Evolutionary conservation across 495 filamentous ascomycete species (phyloP).

Genomic region (Physcia stellaris): DNA sequence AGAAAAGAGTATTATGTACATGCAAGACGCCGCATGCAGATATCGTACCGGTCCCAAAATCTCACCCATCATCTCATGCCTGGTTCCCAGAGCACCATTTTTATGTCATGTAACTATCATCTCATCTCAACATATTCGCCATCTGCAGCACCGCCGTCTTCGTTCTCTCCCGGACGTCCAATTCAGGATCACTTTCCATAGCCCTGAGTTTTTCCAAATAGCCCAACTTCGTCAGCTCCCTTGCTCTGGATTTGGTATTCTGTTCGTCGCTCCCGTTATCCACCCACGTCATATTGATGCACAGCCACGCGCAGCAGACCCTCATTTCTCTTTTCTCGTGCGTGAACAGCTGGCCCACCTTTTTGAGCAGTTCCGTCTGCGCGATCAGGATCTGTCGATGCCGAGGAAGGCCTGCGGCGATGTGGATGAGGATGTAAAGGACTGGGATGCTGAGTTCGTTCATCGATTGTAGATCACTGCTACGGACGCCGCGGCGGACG

Average conservation of each 20-base stretch:
- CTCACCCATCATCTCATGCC: too few relatives aligned
- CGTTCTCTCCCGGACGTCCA: conserved; percentile 71
- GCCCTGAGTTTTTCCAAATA: conserved; percentile 50
- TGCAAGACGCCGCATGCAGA: too few relatives aligned
- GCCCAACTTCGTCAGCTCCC: conserved; percentile 55
- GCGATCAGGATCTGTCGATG: conserved; percentile 65
- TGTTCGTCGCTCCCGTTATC: conserved; percentile 55
- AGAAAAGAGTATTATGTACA: too few relatives aligned
- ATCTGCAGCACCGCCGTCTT: conserved; percentile 67
- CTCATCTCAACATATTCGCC: conserved; percentile 1
- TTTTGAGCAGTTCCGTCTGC: conserved; percentile 40
- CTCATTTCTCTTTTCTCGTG: conserved; percentile 60
- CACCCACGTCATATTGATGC: conserved; percentile 69
- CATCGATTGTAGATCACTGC: conserved; percentile 35
- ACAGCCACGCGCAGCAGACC: conserved; percentile 60
- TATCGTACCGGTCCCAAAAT: too few relatives aligned
- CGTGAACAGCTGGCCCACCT: conserved; percentile 43
- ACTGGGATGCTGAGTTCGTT: conserved; percentile 62
- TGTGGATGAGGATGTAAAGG: conserved; percentile 66
- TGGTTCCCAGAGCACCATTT: too few relatives aligned
- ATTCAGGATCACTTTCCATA: conserved; percentile 58
- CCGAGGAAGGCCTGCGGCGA: conserved; percentile 62
- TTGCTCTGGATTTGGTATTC: conserved; percentile 48
- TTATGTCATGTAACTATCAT: too few relatives aligned
- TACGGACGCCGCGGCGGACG: conserved; percentile 10